Conservation (phyloP, 768 basidiomycete genomes). For the Boletus rubescentipes region DNA sequence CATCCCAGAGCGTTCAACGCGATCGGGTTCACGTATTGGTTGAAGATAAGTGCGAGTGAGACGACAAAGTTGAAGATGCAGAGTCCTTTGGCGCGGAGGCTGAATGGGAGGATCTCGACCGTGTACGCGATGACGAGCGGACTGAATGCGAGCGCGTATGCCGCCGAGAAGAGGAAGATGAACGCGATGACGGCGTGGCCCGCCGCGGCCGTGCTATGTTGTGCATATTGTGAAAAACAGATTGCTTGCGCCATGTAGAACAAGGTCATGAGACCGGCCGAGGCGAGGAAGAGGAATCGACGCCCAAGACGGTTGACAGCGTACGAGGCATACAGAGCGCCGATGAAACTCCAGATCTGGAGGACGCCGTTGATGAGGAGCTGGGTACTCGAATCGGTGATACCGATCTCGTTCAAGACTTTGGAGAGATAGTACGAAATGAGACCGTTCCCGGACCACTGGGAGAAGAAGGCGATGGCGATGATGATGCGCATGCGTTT, state of each 20-base stretch:
- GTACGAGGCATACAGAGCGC: constrained; percentile 16
- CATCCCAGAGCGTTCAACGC: constrained; percentile 55
- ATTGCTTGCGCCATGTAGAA: constrained; percentile 71
- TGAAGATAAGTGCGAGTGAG: constrained; percentile 70
- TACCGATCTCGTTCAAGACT: constrained; percentile 63
- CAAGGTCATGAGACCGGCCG: constrained; percentile 53
- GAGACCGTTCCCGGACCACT: constrained; percentile 76
- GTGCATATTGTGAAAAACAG: constrained; percentile 56
- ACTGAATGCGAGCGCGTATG: constrained; percentile 72
- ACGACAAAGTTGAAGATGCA: constrained; percentile 70
- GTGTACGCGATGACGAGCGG: constrained; percentile 65
- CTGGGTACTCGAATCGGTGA: constrained; percentile 51
- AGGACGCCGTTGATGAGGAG: constrained; percentile 62
- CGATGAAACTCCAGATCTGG: constrained; percentile 41
- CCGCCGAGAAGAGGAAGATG: constrained; percentile 55
- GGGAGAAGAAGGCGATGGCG: constrained; percentile 66
- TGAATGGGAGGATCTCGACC: constrained; percentile 79
- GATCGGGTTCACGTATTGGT: constrained; percentile 78
- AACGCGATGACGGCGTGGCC: constrained; percentile 51
- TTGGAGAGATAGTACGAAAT: constrained; percentile 75
- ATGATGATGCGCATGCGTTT: constrained; percentile 68
- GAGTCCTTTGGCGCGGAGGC: constrained; percentile 78
- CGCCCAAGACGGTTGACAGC: constrained; percentile 63
- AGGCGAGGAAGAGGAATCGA: constrained; percentile 63
- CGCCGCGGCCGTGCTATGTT: constrained; percentile 41